phyloP scores from a whole-genome alignment of 2,329 filamentous ascomycete species.

The Cladophialophora yegresii region DNA sequence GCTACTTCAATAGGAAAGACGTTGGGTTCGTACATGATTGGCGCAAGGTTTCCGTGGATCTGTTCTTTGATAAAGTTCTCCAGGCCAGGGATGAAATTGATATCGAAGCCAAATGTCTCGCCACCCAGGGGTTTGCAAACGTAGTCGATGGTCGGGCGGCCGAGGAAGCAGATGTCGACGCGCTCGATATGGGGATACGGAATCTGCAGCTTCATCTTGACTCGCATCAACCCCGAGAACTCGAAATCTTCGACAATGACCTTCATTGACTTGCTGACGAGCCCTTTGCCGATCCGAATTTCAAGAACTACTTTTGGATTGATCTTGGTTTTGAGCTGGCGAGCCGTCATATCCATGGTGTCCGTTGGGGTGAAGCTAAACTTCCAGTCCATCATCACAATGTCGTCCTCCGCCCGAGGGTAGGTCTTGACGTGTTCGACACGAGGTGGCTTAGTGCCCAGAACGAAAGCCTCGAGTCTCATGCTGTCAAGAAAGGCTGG shows the following conservation, averaged over 20 bases:
- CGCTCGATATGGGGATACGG: conserved; percentile 94
- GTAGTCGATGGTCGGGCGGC: conserved; percentile 87
- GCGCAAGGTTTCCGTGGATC: conserved; percentile 88
- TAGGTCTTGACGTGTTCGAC: conserved; percentile 99
- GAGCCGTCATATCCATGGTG: conserved; percentile 82
- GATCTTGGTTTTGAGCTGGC: conserved; percentile 90
- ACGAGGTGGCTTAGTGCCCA: conserved; percentile 91
- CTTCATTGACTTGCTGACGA: conserved; percentile 95
- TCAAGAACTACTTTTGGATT: conserved; percentile 97
- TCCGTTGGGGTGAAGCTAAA: conserved; percentile 99
- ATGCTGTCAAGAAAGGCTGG: conserved; percentile 91
- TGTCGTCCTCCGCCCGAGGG: conserved; percentile 90
- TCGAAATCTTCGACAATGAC: conserved; percentile 98
- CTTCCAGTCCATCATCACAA: conserved; percentile 99
- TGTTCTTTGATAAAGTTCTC: conserved; percentile 93
- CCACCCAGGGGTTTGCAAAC: conserved; percentile 97
- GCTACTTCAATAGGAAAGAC: conserved; percentile 98
- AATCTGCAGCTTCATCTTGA: conserved; percentile 96
- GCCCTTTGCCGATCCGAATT: conserved; percentile 89
- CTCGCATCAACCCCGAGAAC: conserved; percentile 90
- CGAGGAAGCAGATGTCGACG: conserved; percentile 92
- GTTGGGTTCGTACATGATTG: conserved; percentile 98
- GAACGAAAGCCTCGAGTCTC: conserved; percentile 87
- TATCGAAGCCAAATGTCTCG: conserved; percentile 94
- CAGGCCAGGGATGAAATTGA: conserved; percentile 96